Conservation (phyloP, 495 filamentous ascomycete species). For the Daldinia concentrica region DNA sequence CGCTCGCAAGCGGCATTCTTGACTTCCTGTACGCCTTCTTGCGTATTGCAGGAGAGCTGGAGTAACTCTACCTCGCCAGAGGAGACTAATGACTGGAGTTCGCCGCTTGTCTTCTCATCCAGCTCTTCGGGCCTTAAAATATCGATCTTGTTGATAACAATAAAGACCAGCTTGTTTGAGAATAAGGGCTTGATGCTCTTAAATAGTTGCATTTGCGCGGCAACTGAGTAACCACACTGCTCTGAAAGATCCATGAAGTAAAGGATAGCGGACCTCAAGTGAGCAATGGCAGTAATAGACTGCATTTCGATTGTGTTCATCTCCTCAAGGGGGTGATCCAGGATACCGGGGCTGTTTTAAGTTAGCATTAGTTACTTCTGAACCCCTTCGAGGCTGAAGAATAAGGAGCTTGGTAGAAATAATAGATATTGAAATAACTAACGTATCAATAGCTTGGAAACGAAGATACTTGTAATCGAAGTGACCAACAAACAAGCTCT, state of each 20-base stretch:
- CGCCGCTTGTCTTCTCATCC: conserved; percentile 78
- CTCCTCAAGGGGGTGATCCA: conserved; percentile 97
- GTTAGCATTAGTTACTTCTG: conserved; percentile 14
- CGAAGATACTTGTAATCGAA: conserved; percentile 98
- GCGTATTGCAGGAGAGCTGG: conserved; percentile 90
- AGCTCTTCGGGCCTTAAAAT: conserved; percentile 87
- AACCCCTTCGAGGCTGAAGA: background rate
- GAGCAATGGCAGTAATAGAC: conserved; percentile 95
- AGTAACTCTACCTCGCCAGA: conserved; percentile 89
- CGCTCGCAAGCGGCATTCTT: conserved; percentile 95
- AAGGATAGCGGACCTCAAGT: conserved; percentile 90
- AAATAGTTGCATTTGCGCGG: conserved; percentile 91
- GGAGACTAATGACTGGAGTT: conserved; percentile 82
- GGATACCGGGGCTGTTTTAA: conserved; percentile 73
- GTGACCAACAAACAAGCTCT: conserved; percentile 95
- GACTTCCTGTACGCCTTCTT: conserved; percentile 91
- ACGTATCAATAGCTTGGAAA: conserved; percentile 80
- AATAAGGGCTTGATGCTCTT: conserved; percentile 96
- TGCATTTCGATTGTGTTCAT: conserved; percentile 99
- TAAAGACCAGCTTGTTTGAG: conserved; percentile 94
- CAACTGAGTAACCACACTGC: conserved; percentile 94
- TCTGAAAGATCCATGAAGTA: conserved; percentile 99
- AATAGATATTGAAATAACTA: conserved; percentile 6
- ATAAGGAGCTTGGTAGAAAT: background rate
- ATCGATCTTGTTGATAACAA: conserved; percentile 99